Conservation (phyloP, 1,139 yeast species). For the Debaryomyces fabryi region DNA sequence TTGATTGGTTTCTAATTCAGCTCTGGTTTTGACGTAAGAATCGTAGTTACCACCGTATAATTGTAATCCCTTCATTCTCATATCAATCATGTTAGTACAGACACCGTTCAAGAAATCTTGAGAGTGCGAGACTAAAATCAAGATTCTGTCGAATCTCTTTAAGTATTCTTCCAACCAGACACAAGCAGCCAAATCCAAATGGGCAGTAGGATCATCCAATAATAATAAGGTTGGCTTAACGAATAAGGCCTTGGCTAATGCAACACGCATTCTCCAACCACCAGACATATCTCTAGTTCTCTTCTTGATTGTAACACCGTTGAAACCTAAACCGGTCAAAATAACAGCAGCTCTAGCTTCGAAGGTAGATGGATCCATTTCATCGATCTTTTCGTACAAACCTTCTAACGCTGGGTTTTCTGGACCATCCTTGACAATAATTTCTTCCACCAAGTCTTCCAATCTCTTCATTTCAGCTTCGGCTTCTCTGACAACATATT, state of each 20-base stretch:
- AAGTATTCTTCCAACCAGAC: slow-evolving; percentile 99
- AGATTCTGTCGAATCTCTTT: slow-evolving; percentile 89
- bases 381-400: slow-evolving; percentile 92
- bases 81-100: slow-evolving; percentile 96
- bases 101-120: slow-evolving; percentile 99
- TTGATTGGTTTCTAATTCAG: slow-evolving; percentile 94
- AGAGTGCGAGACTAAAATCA: slow-evolving; percentile 95
- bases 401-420: slow-evolving; percentile 86
- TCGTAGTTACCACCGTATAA: slow-evolving; percentile 99
- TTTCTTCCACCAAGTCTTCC: slow-evolving; percentile 89
- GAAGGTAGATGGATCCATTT: slow-evolving; percentile 93
- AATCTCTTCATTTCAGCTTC: slow-evolving; percentile 87
- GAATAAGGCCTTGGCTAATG: slow-evolving; percentile 81
- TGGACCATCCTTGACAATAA: slow-evolving; percentile 90
- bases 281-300: slow-evolving; percentile 99
- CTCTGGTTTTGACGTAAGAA: slow-evolving; percentile 90
- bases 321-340: slow-evolving; percentile 97
- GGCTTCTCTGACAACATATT: slow-evolving; percentile 96
- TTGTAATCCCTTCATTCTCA: slow-evolving; percentile 74
- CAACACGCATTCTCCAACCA: slow-evolving; percentile 95
- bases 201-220: slow-evolving; percentile 99
- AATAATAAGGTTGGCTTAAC: slow-evolving; percentile 85
- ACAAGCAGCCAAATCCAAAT: slow-evolving; percentile 98
- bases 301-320: slow-evolving; percentile 72
- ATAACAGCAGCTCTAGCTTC: slow-evolving; percentile 96